A percentile compares a stretch with the other conserved stretches of the same genome.
phyloP scores from a whole-genome alignment of 2,329 filamentous ascomycete genomes.

The Grosmannia huntii region DNA sequence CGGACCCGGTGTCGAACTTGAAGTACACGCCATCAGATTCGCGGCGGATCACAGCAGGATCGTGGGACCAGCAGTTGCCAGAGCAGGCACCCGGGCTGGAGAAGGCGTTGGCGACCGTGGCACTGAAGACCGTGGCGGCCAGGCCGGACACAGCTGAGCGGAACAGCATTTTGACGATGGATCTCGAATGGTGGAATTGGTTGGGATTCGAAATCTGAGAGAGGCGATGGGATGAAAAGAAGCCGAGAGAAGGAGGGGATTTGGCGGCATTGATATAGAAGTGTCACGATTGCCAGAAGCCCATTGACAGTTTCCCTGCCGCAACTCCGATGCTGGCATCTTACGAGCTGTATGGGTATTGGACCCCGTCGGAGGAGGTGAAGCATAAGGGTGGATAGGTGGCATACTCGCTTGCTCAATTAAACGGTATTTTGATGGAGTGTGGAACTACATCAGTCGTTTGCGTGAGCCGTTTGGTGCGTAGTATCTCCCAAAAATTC shows the following conservation, averaged over 20 bases:
- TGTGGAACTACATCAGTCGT: neutral
- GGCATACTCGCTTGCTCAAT: neutral
- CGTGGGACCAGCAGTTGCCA: conserved; percentile 15
- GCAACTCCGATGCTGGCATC: neutral
- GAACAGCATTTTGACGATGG: neutral
- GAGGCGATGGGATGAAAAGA: neutral
- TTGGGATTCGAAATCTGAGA: neutral
- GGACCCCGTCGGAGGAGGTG: neutral
- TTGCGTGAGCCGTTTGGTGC: neutral
- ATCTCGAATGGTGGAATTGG: neutral
- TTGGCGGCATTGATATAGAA: neutral
- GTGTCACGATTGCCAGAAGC: neutral
- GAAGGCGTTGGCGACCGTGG: neutral
- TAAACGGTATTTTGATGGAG: neutral
- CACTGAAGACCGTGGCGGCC: neutral
- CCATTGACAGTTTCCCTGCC: neutral
- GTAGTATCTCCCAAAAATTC: neutral
- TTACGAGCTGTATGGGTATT: too few species aligned
- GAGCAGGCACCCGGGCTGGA: neutral
- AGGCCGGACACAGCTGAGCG: neutral
- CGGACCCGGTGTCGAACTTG: conserved; percentile 28
- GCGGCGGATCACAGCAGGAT: conserved; percentile 25
- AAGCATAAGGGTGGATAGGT: neutral
- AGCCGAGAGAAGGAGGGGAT: neutral
- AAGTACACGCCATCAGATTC: conserved; percentile 27